phyloP scores from a whole-genome alignment of 2,329 filamentous ascomycete genomes.

The Ophiobolus disseminans region DNA sequence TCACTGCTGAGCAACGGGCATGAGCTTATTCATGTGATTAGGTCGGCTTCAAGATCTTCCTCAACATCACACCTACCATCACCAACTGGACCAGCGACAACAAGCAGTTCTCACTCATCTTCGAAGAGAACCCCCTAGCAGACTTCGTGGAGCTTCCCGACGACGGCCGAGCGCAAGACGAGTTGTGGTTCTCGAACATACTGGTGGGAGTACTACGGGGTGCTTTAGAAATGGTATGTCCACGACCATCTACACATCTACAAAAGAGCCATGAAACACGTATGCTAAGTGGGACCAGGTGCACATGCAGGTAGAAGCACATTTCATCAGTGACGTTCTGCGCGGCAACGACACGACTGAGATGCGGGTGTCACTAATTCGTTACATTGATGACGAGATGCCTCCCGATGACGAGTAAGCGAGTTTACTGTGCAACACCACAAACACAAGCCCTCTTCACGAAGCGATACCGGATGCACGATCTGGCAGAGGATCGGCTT shows the following conservation, averaged over 20 bases:
- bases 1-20: not conserved
- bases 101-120: conserved; percentile 94
- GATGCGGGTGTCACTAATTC: conserved; percentile 89
- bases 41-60: conserved; percentile 98
- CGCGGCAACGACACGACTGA: conserved; percentile 95
- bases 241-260: no score
- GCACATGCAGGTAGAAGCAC: conserved; percentile 97
- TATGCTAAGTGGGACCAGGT: conserved; percentile 61
- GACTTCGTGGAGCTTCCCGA: conserved; percentile 98
- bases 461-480: no score
- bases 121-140: conserved; percentile 95
- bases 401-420: conserved; percentile 90
- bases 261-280: no score
- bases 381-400: conserved; percentile 97
- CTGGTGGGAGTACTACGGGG: conserved; percentile 91
- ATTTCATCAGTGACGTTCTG: conserved; percentile 93
- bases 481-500: no score
- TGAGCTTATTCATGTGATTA: conserved; percentile 48
- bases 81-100: conserved; percentile 96
- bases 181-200: conserved; percentile 98
- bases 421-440: not conserved
- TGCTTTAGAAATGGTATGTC: conserved; percentile 86
- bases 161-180: conserved; percentile 92
- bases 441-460: not conserved
- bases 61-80: conserved; percentile 92